These are phyloP conservation scores for Fomitopsis palustris DNA, from an alignment of 1,284 basidiomycete genomes.

Conservation along the genomic window DNA sequence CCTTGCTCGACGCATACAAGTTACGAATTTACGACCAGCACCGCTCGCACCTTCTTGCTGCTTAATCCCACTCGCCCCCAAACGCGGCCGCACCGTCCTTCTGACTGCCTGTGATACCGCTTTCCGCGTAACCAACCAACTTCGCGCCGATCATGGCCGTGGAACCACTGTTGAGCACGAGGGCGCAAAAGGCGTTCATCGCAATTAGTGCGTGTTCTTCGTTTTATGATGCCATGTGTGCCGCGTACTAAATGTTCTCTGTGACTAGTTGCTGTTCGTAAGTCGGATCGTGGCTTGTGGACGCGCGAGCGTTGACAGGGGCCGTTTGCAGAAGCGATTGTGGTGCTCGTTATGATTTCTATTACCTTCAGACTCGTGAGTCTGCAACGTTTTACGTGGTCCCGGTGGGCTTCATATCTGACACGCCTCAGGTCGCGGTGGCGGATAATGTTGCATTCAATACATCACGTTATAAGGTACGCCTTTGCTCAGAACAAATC, in stretches of 20 bases:
- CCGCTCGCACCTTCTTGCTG: neutral
- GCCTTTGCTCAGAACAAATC: neutral
- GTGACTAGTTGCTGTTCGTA: constrained; percentile 26
- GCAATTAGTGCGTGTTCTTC: constrained; percentile 46
- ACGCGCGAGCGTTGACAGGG: neutral
- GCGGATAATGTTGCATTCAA: constrained; percentile 39
- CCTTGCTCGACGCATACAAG: neutral
- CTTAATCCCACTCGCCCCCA: neutral
- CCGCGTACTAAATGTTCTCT: neutral
- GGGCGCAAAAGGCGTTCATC: constrained; percentile 64
- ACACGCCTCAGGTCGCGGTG: constrained; percentile 39
- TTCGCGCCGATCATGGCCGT: constrained; percentile 48
- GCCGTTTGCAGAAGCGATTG: constrained; percentile 39
- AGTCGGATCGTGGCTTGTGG: constrained; percentile 11
- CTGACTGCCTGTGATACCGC: neutral
- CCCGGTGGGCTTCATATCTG: neutral
- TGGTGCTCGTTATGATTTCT: constrained; percentile 44
- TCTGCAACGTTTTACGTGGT: neutral
- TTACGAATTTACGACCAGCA: neutral
- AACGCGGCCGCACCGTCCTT: neutral
- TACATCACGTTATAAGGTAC: constrained; percentile 50
- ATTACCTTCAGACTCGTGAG: constrained; percentile 36
- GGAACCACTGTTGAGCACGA: constrained; percentile 61
- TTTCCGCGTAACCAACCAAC: constrained; percentile 1
- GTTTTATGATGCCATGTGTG: neutral